phyloP scores from a whole-genome alignment of 2,329 filamentous ascomycete species.

The Bipolaris victoriae region DNA sequence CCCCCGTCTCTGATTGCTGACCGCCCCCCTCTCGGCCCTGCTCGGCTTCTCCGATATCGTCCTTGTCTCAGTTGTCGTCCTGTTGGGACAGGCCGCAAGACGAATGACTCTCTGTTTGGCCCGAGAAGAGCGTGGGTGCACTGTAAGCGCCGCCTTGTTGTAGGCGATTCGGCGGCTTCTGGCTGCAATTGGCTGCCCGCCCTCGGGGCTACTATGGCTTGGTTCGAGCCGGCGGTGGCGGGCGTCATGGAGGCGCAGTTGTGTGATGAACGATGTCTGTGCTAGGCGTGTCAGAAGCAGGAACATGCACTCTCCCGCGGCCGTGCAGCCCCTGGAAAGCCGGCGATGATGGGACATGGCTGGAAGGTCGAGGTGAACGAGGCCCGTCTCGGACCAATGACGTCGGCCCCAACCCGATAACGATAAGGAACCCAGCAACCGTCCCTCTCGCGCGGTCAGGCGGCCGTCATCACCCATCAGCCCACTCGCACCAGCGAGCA shows the following conservation, averaged over 20 bases:
- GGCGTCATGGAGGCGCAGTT: slow-evolving; percentile 16
- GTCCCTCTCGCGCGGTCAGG: slow-evolving; percentile 23
- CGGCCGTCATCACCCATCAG: slow-evolving; percentile 14
- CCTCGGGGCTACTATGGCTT: slow-evolving; percentile 9
- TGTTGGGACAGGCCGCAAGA: slow-evolving; percentile 1
- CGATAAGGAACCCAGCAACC: slow-evolving; percentile 26
- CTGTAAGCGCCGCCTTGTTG: slow-evolving; percentile 20
- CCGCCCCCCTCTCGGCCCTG: not conserved
- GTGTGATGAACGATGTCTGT: slow-evolving; percentile 14
- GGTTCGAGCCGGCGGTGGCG: slow-evolving; percentile 5
- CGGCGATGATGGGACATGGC: slow-evolving; percentile 12
- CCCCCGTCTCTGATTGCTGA: not conserved
- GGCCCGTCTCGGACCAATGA: slow-evolving; percentile 25
- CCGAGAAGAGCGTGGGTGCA: slow-evolving; percentile 8
- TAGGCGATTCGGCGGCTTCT: slow-evolving; percentile 1
- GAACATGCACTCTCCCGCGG: slow-evolving; percentile 24
- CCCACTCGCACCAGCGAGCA: slow-evolving; percentile 2
- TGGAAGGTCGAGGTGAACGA: slow-evolving; percentile 3
- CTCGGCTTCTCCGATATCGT: slow-evolving; percentile 20
- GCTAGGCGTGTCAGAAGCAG: slow-evolving; percentile 17
- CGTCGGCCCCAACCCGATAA: slow-evolving; percentile 30
- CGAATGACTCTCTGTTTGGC: not conserved
- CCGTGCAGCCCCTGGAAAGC: slow-evolving; percentile 19
- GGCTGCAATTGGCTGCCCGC: slow-evolving; percentile 15
- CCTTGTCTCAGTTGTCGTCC: slow-evolving; percentile 1